phyloP scores from a whole-genome alignment of 2,329 filamentous ascomycete genomes.

The Colletotrichum sp. region DNA sequence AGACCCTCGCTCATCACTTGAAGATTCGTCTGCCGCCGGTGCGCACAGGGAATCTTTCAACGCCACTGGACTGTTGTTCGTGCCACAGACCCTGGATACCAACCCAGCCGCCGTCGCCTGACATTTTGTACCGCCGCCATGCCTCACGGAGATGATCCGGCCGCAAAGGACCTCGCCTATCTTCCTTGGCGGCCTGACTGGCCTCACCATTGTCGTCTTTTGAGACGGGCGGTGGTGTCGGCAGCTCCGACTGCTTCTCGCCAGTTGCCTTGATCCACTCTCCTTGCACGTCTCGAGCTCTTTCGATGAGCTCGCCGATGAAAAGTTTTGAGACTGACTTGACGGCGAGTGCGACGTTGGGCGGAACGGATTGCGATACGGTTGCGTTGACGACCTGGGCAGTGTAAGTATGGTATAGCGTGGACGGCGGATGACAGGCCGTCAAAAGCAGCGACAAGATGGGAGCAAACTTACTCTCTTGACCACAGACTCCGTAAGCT shows the following conservation, averaged over 20 bases:
- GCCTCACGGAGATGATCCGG: constrained; percentile 80
- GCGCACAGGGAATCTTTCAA: constrained; percentile 62
- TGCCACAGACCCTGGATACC: constrained; percentile 68
- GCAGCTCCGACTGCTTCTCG: constrained; percentile 62
- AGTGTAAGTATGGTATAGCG: background rate
- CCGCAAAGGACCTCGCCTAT: constrained; percentile 63
- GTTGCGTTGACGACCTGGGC: constrained; percentile 77
- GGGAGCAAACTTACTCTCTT: constrained; percentile 58
- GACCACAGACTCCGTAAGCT: constrained; percentile 71
- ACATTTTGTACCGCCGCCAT: constrained; percentile 68
- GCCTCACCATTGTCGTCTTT: constrained; percentile 29
- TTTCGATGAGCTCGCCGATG: constrained; percentile 76
- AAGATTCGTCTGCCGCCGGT: constrained; percentile 60
- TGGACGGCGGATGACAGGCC: background rate
- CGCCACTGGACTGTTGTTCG: constrained; percentile 62
- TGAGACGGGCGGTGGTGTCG: constrained; percentile 44
- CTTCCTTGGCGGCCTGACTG: constrained; percentile 36
- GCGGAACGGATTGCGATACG: constrained; percentile 78
- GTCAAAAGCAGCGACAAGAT: background rate
- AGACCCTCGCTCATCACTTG: constrained; percentile 41
- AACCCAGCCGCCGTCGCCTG: constrained; percentile 67
- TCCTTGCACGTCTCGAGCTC: constrained; percentile 71
- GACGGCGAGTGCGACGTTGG: constrained; percentile 77
- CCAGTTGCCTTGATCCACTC: constrained; percentile 69
- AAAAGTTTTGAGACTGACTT: constrained; percentile 79